phyloP scores from a whole-genome alignment of 306 rosid species.

The Astragalus glycyphyllos region DNA sequence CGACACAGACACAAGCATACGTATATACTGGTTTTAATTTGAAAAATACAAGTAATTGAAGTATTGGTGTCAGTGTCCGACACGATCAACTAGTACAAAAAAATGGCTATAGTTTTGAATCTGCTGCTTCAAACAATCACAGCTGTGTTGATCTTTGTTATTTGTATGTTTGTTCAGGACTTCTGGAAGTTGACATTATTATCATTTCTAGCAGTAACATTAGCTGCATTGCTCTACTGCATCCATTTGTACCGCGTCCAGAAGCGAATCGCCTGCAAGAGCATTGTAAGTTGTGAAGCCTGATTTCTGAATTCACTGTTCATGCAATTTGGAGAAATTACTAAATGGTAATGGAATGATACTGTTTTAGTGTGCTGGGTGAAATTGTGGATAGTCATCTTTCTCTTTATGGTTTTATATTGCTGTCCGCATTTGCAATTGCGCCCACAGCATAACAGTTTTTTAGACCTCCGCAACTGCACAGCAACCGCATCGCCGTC shows the following conservation, averaged over 20 bases:
- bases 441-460: too few relatives aligned
- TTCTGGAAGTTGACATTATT: conserved; percentile 72
- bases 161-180: conserved; percentile 55
- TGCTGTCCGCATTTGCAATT: too few relatives aligned
- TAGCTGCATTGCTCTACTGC: conserved; percentile 72
- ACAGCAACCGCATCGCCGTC: too few relatives aligned
- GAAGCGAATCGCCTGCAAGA: conserved; percentile 40
- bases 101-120: conserved; percentile 4
- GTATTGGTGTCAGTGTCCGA: too few relatives aligned
- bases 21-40: too few relatives aligned
- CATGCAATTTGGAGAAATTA: conserved; percentile 7
- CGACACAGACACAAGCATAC: too few relatives aligned
- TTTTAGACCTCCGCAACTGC: too few relatives aligned
- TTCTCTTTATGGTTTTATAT: neutral
- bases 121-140: conserved; percentile 24
- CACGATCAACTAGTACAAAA: neutral
- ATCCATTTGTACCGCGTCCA: conserved; percentile 58
- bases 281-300: conserved; percentile 9
- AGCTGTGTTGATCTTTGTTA: conserved; percentile 6
- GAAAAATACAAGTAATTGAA: too few relatives aligned
- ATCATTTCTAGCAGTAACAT: conserved; percentile 66
- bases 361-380: conserved; percentile 2
- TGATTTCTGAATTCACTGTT: neutral
- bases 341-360: neutral
- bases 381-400: neutral